Conservation (phyloP, 257 asterid species). For the Nicotiana otophora region DNA sequence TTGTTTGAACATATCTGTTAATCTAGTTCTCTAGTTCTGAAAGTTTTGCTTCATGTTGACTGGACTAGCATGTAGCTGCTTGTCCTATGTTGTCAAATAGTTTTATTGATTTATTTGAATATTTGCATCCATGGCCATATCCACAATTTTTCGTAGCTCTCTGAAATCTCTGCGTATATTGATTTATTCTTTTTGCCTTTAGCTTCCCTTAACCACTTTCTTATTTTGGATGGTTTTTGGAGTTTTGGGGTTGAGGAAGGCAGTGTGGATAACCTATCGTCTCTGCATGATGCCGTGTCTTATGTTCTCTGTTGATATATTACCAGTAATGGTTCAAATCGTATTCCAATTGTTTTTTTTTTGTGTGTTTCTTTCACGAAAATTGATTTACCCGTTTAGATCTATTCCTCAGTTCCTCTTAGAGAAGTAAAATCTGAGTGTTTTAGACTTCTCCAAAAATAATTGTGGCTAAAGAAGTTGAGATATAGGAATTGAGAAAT, state of each 20-base stretch:
- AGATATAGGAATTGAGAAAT: no score
- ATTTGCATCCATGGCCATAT: not conserved
- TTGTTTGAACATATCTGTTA: not conserved
- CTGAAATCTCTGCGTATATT: not conserved
- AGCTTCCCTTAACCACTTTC: not conserved
- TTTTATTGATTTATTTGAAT: not conserved
- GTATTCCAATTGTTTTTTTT: not conserved
- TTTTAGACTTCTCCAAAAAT: no score
- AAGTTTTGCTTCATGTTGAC: not conserved
- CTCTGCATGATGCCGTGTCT: not conserved
- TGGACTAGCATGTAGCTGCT: not conserved
- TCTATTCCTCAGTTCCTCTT: not conserved
- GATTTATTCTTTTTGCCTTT: not conserved
- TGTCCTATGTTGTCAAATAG: not conserved
- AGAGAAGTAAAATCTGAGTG: no score
- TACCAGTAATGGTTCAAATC: not conserved
- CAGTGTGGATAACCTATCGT: not conserved
- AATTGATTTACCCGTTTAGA: not conserved
- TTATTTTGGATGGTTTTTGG: not conserved
- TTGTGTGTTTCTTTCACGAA: not conserved
- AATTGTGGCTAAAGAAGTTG: no score
- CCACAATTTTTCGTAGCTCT: not conserved
- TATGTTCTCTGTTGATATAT: not conserved
- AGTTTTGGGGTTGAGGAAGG: not conserved
- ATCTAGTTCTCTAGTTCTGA: not conserved